Base-by-base conservation (phyloP, 768 basidiomycete species). In the Royoungia palumana region DNA sequence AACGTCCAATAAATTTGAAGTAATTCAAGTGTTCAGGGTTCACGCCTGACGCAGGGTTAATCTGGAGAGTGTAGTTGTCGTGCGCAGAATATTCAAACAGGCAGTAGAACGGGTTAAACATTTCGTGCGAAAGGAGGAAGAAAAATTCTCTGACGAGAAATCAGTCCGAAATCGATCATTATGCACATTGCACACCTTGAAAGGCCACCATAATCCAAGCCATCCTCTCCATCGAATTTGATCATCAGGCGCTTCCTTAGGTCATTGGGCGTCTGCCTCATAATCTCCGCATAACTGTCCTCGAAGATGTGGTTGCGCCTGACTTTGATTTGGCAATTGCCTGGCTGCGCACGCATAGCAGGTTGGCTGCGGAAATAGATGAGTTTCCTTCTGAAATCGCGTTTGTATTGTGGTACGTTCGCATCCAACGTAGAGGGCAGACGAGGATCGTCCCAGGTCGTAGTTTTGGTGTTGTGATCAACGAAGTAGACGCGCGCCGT, bases 21-120 rank as follows among this genome's bases (percentile, higher is more conserved):
- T 98, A 99, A 74, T 98, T 98, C 66, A 99, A 72, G 71, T 99
- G 96, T 71, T 99, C 96, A 0, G 96, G 96, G 69, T 99, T 99
- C 59, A 99, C 92, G 36, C 91, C 91, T 28, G 94, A 96, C 10
- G 93, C 94, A 12, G 95, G 95, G 72, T 98, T 98, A 70, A 99
- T 98, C 71, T 99, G 96, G 24, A 99, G 85, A 10, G 96, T 98
- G 67, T 99, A 99, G 72, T 99, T 98, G 77, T 98, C 96, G 73
- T 97, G 95, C 17, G 96, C 96, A 2, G 96, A 98, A 71, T 99
- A 99, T 72, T 99, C 96, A 72, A 99, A 99, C 11, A 99, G 77
- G 69, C 96, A 98, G 72, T 99, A 98, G 80, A 99, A 98, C 20
- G 96, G 96, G 70, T 98, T 96, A 78, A 99, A 98, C 96, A 99